phyloP scores from a whole-genome alignment of 1,284 basidiomycete species.

The Leucoagaricus sp. region DNA sequence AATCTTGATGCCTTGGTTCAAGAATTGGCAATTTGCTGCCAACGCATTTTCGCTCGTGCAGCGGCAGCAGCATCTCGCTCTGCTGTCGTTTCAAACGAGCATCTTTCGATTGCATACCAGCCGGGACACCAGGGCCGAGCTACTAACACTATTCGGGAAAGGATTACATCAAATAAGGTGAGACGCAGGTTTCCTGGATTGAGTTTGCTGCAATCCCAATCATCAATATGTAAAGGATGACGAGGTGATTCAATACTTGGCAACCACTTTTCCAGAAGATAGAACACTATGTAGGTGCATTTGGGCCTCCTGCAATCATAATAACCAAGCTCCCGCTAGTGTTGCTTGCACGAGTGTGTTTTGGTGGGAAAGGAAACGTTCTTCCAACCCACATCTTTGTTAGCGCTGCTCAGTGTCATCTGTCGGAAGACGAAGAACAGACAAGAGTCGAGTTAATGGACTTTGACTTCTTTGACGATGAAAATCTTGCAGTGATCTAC shows the following conservation, averaged over 20 bases:
- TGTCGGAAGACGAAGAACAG: constrained; percentile 26
- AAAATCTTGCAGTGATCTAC: constrained; percentile 63
- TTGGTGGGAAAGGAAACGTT: background rate
- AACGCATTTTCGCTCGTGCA: constrained; percentile 61
- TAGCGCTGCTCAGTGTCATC: constrained; percentile 5
- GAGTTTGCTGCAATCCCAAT: constrained; percentile 16
- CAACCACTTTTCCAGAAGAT: constrained; percentile 9
- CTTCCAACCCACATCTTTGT: constrained; percentile 4
- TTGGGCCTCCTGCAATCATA: background rate
- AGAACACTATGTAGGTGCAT: constrained; percentile 6
- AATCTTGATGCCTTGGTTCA: constrained; percentile 69
- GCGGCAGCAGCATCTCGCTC: constrained; percentile 65
- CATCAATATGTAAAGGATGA: constrained; percentile 7
- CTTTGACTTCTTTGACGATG: constrained; percentile 76
- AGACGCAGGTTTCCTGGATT: constrained; percentile 15
- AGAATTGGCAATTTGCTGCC: constrained; percentile 62
- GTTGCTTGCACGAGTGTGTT: constrained; percentile 11
- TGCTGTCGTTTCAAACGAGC: constrained; percentile 45
- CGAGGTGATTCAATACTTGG: constrained; percentile 7
- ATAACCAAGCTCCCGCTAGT: background rate
- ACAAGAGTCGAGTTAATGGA: constrained; percentile 55
- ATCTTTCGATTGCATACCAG: constrained; percentile 23
- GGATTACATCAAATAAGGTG: constrained; percentile 17
- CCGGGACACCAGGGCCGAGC: constrained; percentile 11
- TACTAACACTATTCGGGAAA: constrained; percentile 18